Evolutionary conservation across 2,329 filamentous ascomycete species (phyloP).

Genomic region (Cytospora leucostoma): DNA sequence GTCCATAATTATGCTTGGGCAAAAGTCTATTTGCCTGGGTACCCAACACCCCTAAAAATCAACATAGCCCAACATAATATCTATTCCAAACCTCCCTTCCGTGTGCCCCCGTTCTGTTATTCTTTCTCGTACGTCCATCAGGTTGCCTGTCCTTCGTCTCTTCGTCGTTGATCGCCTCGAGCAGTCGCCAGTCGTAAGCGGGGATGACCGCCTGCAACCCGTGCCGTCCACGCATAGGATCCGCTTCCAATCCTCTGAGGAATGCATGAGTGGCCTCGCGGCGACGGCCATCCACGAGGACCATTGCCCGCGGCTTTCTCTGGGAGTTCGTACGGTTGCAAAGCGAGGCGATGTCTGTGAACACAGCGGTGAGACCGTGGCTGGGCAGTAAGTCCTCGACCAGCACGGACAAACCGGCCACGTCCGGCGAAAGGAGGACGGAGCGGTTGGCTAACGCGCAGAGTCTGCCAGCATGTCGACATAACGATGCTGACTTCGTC

Average conservation of each 20-base stretch:
- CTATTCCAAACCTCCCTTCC: slow-evolving; percentile 32
- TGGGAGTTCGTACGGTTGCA: neutral
- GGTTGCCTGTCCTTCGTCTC: slow-evolving; percentile 33
- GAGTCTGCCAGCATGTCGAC: slow-evolving; percentile 36
- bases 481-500: slow-evolving; percentile 28
- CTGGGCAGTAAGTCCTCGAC: slow-evolving; percentile 41
- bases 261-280: slow-evolving; percentile 35
- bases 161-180: slow-evolving; percentile 36
- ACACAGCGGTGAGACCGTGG: slow-evolving; percentile 45
- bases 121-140: slow-evolving; percentile 22
- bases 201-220: slow-evolving; percentile 36
- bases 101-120: slow-evolving; percentile 16
- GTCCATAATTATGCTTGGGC: slow-evolving; percentile 11
- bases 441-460: slow-evolving; percentile 43
- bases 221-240: slow-evolving; percentile 30
- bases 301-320: slow-evolving; percentile 33
- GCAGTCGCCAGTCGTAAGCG: slow-evolving; percentile 43
- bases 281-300: slow-evolving; percentile 39
- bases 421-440: slow-evolving; percentile 46
- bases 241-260: slow-evolving; percentile 33
- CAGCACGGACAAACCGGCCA: slow-evolving; percentile 41
- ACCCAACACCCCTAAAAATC: neutral
- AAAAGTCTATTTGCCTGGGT: neutral
- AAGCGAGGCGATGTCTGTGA: slow-evolving; percentile 33
- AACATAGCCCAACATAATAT: slow-evolving; percentile 32